phyloP scores from a whole-genome alignment of 2,329 filamentous ascomycete genomes.

The Zalaria obscura region DNA sequence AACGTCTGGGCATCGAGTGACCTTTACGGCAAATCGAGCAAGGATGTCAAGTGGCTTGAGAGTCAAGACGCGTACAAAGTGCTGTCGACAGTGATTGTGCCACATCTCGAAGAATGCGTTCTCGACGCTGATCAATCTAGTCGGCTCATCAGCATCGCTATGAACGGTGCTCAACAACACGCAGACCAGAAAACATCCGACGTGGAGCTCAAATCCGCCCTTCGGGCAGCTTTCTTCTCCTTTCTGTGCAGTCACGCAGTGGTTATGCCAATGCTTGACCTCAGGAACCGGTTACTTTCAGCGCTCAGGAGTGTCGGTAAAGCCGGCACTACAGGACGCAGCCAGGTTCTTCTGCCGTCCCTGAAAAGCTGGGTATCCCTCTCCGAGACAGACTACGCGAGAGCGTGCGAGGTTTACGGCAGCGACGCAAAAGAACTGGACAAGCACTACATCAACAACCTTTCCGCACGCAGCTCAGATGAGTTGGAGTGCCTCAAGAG shows the following conservation, averaged over 20 bases:
- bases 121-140: slow-evolving; percentile 62
- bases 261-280: slow-evolving; percentile 49
- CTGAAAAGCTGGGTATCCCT: slow-evolving; percentile 55
- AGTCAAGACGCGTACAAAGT: slow-evolving; percentile 45
- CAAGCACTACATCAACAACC: slow-evolving; percentile 29
- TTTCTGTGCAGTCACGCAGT: slow-evolving; percentile 64
- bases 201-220: slow-evolving; percentile 45
- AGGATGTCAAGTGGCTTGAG: slow-evolving; percentile 42
- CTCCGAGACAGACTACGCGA: slow-evolving; percentile 19
- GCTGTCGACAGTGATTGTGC: slow-evolving; percentile 53
- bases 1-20: slow-evolving; percentile 44
- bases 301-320: slow-evolving; percentile 60
- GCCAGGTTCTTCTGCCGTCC: slow-evolving; percentile 60
- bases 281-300: slow-evolving; percentile 59
- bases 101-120: slow-evolving; percentile 70
- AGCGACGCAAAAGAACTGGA: background rate
- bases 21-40: slow-evolving; percentile 48
- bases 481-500: slow-evolving; percentile 40
- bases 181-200: slow-evolving; percentile 10
- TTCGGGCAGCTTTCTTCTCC: slow-evolving; percentile 50
- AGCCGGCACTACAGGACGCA: slow-evolving; percentile 57
- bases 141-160: slow-evolving; percentile 43
- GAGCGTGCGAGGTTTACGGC: background rate
- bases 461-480: slow-evolving; percentile 43
- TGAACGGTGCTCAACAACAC: slow-evolving; percentile 35